A percentile compares a stretch with the other conserved stretches of the same genome.
These are phyloP conservation scores for Meyerozyma elateridarum DNA, from an alignment of 1,139 yeast species.

Conservation along the genomic window DNA sequence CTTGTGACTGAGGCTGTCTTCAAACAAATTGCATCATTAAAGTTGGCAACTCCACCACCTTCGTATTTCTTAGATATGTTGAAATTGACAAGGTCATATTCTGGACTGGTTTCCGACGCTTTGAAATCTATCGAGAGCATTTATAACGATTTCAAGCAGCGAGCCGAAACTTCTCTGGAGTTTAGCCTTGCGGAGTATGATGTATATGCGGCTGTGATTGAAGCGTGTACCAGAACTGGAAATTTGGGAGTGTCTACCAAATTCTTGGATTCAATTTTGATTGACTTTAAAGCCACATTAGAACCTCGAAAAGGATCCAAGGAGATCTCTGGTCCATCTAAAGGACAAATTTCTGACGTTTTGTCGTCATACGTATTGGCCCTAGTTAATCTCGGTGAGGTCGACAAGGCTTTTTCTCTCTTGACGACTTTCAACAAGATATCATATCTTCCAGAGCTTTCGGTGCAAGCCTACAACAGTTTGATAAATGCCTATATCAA, in stretches of 20 bases:
- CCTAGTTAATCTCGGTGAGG: constrained; percentile 15
- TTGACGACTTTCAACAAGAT: constrained; percentile 27
- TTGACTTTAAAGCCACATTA: constrained; percentile 24
- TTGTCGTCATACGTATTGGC: constrained; percentile 30
- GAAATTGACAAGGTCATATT: constrained; percentile 22
- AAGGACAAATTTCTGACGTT: constrained; percentile 24
- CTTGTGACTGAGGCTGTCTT: constrained; percentile 22
- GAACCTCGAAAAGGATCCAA: constrained; percentile 7
- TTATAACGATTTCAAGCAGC: constrained; percentile 21
- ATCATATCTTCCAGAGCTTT: constrained; percentile 36
- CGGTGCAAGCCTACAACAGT: constrained; percentile 27
- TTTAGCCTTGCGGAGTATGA: constrained; percentile 35
- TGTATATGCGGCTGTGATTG: constrained; percentile 47
- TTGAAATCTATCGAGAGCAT: constrained; percentile 26
- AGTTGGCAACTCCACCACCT: constrained; percentile 5
- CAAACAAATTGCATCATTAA: constrained; percentile 15
- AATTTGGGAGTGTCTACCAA: constrained; percentile 48
- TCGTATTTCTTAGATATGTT: constrained; percentile 16
- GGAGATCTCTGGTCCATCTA: constrained; percentile 13
- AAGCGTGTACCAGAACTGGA: constrained; percentile 47
- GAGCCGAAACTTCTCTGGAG: constrained; percentile 7
- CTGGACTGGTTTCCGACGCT: constrained; percentile 11
- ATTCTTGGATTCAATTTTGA: constrained; percentile 45
- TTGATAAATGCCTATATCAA: constrained; percentile 25
- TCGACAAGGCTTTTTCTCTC: constrained; percentile 23